Evolutionary conservation across 2,329 filamentous ascomycete species (phyloP).

Genomic region (Exophiala sp.): DNA sequence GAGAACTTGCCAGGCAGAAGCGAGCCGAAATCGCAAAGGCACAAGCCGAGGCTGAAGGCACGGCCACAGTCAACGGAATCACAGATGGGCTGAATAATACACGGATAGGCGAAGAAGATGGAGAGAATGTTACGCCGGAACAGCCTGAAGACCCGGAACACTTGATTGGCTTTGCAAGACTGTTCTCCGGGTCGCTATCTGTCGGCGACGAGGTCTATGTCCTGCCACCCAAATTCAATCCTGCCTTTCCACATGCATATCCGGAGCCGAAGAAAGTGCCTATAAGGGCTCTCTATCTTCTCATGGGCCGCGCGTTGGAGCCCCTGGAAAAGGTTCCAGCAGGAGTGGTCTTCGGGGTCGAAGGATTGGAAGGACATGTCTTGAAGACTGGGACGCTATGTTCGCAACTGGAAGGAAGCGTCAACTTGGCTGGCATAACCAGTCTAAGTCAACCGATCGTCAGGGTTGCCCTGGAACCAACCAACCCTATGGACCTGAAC

Average conservation of each 20-base stretch:
- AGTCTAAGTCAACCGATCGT: slow-evolving; percentile 87
- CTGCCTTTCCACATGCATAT: slow-evolving; percentile 66
- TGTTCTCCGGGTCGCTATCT: slow-evolving; percentile 85
- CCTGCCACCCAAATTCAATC: slow-evolving; percentile 87
- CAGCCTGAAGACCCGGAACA: slow-evolving; percentile 68
- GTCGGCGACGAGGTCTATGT: slow-evolving; percentile 92
- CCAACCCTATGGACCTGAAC: slow-evolving; percentile 82
- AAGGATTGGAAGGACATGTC: slow-evolving; percentile 86
- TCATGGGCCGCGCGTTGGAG: slow-evolving; percentile 91
- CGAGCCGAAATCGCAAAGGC: slow-evolving; percentile 81
- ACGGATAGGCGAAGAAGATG: slow-evolving; percentile 47
- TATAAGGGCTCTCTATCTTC: slow-evolving; percentile 83
- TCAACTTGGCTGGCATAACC: slow-evolving; percentile 84
- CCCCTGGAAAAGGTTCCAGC: slow-evolving; percentile 79
- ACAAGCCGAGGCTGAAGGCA: slow-evolving; percentile 60
- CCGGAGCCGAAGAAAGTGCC: slow-evolving; percentile 78
- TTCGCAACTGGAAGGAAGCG: slow-evolving; percentile 77
- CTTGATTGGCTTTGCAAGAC: slow-evolving; percentile 87
- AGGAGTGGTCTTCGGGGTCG: slow-evolving; percentile 92
- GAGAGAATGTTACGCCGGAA: slow-evolving; percentile 38
- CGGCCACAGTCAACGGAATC: slow-evolving; percentile 60
- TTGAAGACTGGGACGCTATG: slow-evolving; percentile 93
- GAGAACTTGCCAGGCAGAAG: slow-evolving; percentile 83
- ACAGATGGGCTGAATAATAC: slow-evolving; percentile 57
- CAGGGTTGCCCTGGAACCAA: slow-evolving; percentile 89